Conservation (phyloP, 768 basidiomycete genomes). For the Lyophyllum semitale region DNA sequence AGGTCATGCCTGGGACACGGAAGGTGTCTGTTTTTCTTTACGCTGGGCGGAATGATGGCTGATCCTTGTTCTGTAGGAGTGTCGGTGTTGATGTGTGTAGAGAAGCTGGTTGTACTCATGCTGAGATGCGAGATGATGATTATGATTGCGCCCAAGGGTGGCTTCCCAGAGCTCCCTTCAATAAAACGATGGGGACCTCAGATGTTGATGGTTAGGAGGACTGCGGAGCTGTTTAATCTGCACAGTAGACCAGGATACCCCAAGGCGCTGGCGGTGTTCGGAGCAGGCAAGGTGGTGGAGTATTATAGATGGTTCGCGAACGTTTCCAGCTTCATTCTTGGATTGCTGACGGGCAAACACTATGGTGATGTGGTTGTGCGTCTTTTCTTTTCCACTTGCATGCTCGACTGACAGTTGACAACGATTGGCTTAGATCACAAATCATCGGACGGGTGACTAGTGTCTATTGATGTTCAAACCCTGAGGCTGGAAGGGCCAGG, state of each 20-base stretch:
- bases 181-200: neutral
- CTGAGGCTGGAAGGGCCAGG: conserved; percentile 89
- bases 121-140: conserved; percentile 40
- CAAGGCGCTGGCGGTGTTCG: conserved; percentile 41
- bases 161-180: conserved; percentile 13
- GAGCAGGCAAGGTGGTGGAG: conserved; percentile 67
- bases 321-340: conserved; percentile 91
- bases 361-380: conserved; percentile 93
- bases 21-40: conserved; percentile 10
- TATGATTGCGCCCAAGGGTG: conserved; percentile 26
- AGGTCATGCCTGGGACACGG: conserved; percentile 31
- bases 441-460: conserved; percentile 87
- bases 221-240: too few species aligned
- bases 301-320: conserved; percentile 73
- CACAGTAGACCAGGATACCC: conserved; percentile 62
- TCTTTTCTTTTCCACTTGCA: conserved; percentile 15
- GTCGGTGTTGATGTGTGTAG: conserved; percentile 25
- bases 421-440: conserved; percentile 55
- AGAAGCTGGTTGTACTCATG: conserved; percentile 28
- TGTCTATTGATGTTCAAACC: conserved; percentile 95
- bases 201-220: too few species aligned
- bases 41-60: neutral
- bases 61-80: conserved; percentile 12
- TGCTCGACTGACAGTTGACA: neutral
- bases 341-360: conserved; percentile 85